Base-by-base conservation (phyloP, 768 basidiomycete species). In the Amanita thiersii region DNA sequence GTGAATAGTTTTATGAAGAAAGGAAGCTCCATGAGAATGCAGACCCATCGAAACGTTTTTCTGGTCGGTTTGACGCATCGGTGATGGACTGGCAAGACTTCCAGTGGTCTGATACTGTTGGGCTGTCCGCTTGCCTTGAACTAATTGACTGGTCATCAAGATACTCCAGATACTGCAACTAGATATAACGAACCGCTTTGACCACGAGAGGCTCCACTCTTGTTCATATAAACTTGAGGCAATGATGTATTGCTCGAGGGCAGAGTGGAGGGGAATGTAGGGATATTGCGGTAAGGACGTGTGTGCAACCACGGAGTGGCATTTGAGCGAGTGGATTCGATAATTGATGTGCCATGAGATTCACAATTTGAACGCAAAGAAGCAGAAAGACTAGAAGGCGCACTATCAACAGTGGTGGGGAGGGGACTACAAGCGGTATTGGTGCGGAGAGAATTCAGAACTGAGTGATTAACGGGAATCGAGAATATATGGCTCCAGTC, bases 381-480 rank as follows among this genome's bases (percentile, higher is more conserved):
- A 28, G 59, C 51, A 7, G 73, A 68, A 20, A 70, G 52, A 50
- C 64, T 65, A 23, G 62, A 62, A 18, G 66, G 57, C 33, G 53
- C 48, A 47, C 59, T 32, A 56, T 56, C 35, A 45, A 21, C 44
- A 57, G 43, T 48, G 40, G 57, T 52, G 53, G 53, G 50, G 29
- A 85, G 59, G 34, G 76, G 65, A 50, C 75, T 77, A 52, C 75
- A 77, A 2, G 80, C 72, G 9, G 75, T 69, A 36, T n/a, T n/a
- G n/a, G n/a, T n/a, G n/a, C n/a, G n/a, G 31, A 85, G 70, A 25
- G 73, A 70, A 29, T 77, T 72, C 51, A 81, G 83, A 24, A 77
- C 61, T 32, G 70, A 55, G 4, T 79, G 76, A 46, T 79, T 70
- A 37, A 84, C 63, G 2, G 84, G 76, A 3, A 72, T 56, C n/a